Conservation (phyloP, 345 rosid genomes). For the Zanthoxylum bungeanum region DNA sequence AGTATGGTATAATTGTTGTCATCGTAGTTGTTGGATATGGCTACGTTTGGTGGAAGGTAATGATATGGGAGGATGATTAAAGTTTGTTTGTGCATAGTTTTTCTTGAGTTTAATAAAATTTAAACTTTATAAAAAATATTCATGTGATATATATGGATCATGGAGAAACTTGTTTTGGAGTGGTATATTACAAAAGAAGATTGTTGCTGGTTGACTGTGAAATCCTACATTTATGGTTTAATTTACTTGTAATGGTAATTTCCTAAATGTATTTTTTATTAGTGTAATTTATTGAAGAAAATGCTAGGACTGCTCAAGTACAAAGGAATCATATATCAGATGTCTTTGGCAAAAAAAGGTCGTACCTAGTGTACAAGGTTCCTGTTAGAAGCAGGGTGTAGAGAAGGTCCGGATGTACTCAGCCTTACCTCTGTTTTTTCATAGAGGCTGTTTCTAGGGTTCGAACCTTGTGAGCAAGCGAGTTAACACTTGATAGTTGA, state of each 20-base stretch:
- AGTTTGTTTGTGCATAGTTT: background rate
- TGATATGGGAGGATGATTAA: background rate
- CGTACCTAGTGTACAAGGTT: no score
- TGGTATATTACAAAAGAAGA: background rate
- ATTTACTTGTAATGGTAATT: background rate
- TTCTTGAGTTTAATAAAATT: background rate
- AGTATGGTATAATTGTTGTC: slow-evolving; percentile 47
- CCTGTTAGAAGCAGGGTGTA: no score
- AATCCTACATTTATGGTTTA: background rate
- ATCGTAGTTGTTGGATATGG: slow-evolving; percentile 63
- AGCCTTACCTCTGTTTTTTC: no score
- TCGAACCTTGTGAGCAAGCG: no score
- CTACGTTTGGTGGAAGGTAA: slow-evolving; percentile 86
- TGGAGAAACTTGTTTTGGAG: background rate
- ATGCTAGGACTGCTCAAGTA: background rate
- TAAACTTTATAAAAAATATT: no score
- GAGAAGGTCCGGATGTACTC: no score
- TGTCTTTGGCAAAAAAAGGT: background rate
- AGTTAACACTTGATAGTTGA: no score
- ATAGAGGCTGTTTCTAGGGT: no score
- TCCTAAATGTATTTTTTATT: background rate
- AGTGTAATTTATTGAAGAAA: background rate
- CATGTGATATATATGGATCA: background rate
- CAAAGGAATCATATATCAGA: background rate
- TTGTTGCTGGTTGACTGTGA: background rate